Conservation (phyloP, 73 alveolate genomes). For the Breviolum minutum region DNA sequence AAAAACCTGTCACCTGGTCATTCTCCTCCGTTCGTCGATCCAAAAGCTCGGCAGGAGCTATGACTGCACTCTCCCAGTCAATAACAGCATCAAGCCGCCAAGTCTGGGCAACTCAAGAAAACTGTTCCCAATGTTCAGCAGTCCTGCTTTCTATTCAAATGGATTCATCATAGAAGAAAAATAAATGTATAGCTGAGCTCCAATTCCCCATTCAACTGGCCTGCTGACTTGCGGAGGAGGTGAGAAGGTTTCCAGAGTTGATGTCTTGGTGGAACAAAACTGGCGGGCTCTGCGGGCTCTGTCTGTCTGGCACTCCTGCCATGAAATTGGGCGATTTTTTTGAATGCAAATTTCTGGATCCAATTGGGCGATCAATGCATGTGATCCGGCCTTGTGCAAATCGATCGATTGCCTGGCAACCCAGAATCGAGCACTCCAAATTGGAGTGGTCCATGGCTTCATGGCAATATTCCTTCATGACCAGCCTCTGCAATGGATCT, state of each 20-base stretch:
- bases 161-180: background rate
- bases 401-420: background rate
- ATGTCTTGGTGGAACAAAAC: slow-evolving; percentile 75
- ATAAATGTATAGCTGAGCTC: background rate
- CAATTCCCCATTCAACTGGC: background rate
- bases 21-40: slow-evolving; percentile 46
- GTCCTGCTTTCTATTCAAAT: background rate
- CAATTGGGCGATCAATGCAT: background rate
- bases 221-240: slow-evolving; percentile 5
- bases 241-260: slow-evolving; percentile 69
- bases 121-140: background rate
- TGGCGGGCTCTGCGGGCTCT: background rate
- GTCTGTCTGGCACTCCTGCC: background rate
- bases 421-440: background rate
- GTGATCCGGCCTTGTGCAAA: slow-evolving; percentile 27
- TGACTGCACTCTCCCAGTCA: slow-evolving; percentile 82
- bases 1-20: background rate
- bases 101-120: background rate
- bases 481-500: slow-evolving; percentile 29
- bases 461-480: background rate
- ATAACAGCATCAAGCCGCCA: slow-evolving; percentile 81
- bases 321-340: background rate
- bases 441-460: background rate
- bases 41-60: slow-evolving; percentile 39
- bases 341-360: background rate